Conservation (phyloP, 208 protist genomes). For the Porcisia hertigi region DNA sequence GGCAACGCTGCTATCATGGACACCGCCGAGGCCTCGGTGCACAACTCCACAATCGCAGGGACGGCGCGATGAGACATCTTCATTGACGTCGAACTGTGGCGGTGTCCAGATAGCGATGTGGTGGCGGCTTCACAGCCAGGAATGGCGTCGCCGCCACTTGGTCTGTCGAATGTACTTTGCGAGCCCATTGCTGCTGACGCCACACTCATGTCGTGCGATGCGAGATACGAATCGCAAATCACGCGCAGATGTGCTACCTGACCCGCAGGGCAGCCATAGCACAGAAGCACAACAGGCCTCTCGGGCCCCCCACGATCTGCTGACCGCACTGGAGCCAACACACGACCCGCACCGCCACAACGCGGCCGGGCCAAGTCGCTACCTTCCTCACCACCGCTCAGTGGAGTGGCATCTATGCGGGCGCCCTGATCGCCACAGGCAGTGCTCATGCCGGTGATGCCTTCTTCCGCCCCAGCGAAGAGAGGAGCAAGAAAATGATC, state of each 20-base stretch:
- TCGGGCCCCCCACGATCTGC: not conserved
- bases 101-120: not conserved
- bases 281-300: slow-evolving; percentile 1
- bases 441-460: not conserved
- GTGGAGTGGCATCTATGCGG: not conserved
- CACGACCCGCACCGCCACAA: not conserved
- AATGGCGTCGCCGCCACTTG: not conserved
- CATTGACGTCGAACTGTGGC: not conserved
- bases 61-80: not conserved
- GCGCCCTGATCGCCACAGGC: not conserved
- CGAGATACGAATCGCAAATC: not conserved
- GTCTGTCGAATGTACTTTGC: not conserved
- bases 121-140: not conserved
- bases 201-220: not conserved
- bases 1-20: not conserved
- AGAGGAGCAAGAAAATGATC: slow-evolving; percentile 7
- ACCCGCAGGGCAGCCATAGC: slow-evolving; percentile 13
- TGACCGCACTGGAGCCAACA: not conserved
- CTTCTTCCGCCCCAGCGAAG: not conserved
- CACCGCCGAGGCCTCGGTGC: slow-evolving; percentile 12
- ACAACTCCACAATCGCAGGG: slow-evolving; percentile 9
- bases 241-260: slow-evolving; percentile 9
- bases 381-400: not conserved
- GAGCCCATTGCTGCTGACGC: not conserved
- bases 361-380: not conserved